Base-by-base conservation (phyloP, 1,139 yeast genomes). In the Ogataea hybrid region DNA sequence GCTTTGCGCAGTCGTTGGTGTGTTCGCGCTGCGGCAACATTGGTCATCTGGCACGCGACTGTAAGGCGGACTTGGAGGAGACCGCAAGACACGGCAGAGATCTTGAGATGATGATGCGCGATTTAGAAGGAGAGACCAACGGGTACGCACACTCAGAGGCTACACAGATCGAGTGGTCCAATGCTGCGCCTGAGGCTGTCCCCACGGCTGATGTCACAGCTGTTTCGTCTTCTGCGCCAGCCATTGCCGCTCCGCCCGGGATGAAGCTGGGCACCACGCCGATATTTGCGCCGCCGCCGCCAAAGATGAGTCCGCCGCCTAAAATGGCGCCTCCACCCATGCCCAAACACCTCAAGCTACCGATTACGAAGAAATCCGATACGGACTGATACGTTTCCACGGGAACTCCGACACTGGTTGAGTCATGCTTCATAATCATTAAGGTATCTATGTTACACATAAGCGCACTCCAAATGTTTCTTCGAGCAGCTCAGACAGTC, bases 1-100 rank as follows among this genome's bases (percentile, higher is more conserved):
- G 70, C 53, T 68, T 75, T 57, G 73, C 82, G 17, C 71, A 81
- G 8, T 73, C 69, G 41, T 70, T 90, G 36, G 75, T 83, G 16
- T 92, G 97, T 66, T 73, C 79, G 32, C 70, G 71, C 17, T 92
- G 97, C 72, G 95, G 95, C 3, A 76, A 76, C 41, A 70, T 76
- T 22, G 98, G 97, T 0, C 97, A 92, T 66, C 79, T 82, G 54
- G 89, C 95, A 1, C 72, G 90, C 46, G 97, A 92, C 65, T 92
- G 97, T 71, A 79, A 75, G 48, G 52, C 56, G 36, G 57, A 50
- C 25, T 31, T 41, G 21, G 49, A 35, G 10, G 52, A 41, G 22
- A 33, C 32, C 23, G 42, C 40, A 27, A 37, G 39, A 21, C 51
- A 59, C 39, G 81, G 76, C 41, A 61, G 63, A 34, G 81, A 77